Evolutionary conservation across 2,329 filamentous ascomycete species (phyloP), one percentile per base, ranked within the genome.

Genomic region (Lachnellula willkommii): DNA sequence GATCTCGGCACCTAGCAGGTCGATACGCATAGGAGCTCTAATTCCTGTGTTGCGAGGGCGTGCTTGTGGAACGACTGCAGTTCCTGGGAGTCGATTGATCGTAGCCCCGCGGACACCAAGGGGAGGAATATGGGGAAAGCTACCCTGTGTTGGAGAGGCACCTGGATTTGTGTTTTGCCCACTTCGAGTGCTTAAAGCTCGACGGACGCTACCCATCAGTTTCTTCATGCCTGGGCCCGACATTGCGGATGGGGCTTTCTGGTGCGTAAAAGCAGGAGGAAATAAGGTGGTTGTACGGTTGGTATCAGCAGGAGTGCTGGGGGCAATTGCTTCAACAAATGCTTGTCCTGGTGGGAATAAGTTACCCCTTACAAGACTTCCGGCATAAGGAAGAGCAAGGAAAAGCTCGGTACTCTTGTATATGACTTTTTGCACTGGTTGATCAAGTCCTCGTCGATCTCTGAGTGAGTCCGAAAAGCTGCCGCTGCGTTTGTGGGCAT

Each of bases 361-460:
- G 56, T 91, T 89, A 14, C 94, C 94, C 50, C 93, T 83, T 20
- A 97, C 92, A 39, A 99, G 81, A 61, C 88, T 93, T 9, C 92
- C 90, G 4, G 87, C 85, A 65, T 90, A 87, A 12, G 87, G 83
- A 22, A 85, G 75, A 9, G 84, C 78, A 60, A 86, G 78, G 14
- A 84, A 71, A 15, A 85, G 72, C 56, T 85, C 82, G 3, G 77
- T 74, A 22, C 80, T 80, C 60, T 79, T 81, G 60, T 77, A 76
- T 2, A 77, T 68, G 4, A 77, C 68, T 57, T 76, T 79, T 47
- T 82, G 79, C 3, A 74, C 60, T 12, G 66, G 62, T 46, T 64
- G 70, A 12, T 70, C 61, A 22, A 56, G 5, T 72, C 71, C 22
- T 70, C 82, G 72, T 74, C 85, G 71, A 66, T 94, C 89, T 63